Evolutionary conservation across 108 stramenopile species (phyloP).

Genomic region (Fistulifera pelliculosa): DNA sequence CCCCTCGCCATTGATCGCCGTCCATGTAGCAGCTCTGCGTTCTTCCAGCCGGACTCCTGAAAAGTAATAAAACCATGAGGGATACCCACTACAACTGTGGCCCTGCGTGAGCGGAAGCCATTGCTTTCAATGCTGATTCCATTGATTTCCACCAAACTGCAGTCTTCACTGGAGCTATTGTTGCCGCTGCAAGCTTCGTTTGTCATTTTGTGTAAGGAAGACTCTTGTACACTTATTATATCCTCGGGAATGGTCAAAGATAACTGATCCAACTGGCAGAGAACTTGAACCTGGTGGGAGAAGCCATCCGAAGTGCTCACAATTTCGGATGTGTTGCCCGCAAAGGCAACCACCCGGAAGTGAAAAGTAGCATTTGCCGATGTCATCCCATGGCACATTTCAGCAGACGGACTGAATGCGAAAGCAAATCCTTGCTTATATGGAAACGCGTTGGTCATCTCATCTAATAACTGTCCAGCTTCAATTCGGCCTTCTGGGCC

Average conservation of each 20-base stretch:
- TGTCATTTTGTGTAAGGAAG: not conserved
- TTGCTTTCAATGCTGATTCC: constrained; percentile 3
- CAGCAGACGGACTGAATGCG: not conserved
- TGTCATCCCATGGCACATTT: constrained; percentile 1
- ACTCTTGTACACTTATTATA: not conserved
- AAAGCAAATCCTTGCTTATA: not conserved
- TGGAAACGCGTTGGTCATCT: not conserved
- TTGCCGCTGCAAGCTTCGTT: not conserved
- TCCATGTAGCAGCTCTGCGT: not conserved
- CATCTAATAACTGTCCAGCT: not conserved
- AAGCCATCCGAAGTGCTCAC: constrained; percentile 15
- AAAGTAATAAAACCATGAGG: not conserved
- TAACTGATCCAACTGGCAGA: not conserved
- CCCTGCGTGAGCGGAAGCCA: not conserved
- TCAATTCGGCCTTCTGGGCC: too few species aligned
- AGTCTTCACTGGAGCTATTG: not conserved
- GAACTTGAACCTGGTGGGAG: not conserved
- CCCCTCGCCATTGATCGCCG: not conserved
- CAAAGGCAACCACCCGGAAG: constrained; percentile 22
- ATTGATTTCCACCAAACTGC: not conserved
- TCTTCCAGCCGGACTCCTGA: not conserved
- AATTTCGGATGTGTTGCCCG: constrained; percentile 3
- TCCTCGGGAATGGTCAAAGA: not conserved
- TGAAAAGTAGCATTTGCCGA: constrained; percentile 9
- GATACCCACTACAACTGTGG: not conserved